These are phyloP conservation scores for Glutinoglossum americanum DNA, from an alignment of 495 filamentous ascomycete genomes.

Conservation along the genomic window DNA sequence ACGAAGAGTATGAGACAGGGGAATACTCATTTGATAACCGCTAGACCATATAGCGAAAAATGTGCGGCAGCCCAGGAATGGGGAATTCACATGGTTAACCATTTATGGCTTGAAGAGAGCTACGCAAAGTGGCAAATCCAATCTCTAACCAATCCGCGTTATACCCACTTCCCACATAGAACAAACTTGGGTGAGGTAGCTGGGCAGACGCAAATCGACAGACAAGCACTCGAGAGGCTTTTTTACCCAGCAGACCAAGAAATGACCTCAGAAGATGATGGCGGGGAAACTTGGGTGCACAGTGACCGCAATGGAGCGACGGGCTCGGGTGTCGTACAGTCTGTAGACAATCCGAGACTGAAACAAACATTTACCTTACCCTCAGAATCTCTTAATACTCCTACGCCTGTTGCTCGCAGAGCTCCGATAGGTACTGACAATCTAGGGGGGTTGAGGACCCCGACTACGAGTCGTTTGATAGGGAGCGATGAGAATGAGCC, in stretches of 20 bases:
- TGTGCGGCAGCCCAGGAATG: conserved; percentile 79
- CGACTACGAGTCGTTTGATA: neutral
- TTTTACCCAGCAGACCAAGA: conserved; percentile 24
- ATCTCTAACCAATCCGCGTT: conserved; percentile 41
- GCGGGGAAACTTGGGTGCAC: conserved; percentile 14
- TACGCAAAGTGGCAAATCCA: conserved; percentile 69
- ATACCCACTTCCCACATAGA: conserved; percentile 59
- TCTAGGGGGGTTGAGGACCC: conserved; percentile 6
- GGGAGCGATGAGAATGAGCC: conserved; percentile 57
- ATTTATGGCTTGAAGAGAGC: conserved; percentile 93
- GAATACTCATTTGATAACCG: conserved; percentile 89
- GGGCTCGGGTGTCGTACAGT: neutral
- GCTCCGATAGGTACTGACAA: neutral
- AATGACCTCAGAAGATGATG: neutral
- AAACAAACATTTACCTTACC: neutral
- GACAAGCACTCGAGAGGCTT: conserved; percentile 27
- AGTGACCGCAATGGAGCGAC: conserved; percentile 13
- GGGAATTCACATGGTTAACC: conserved; percentile 76
- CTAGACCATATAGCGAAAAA: conserved; percentile 72
- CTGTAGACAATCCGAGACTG: too few species aligned
- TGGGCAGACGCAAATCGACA: conserved; percentile 57
- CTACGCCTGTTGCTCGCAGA: neutral
- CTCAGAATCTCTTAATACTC: neutral
- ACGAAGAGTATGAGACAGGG: conserved; percentile 85
- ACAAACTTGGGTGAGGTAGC: conserved; percentile 88